These are phyloP conservation scores for Ceratocystis huliohia DNA, from an alignment of 2,329 filamentous ascomycete genomes.

Conservation along the genomic window DNA sequence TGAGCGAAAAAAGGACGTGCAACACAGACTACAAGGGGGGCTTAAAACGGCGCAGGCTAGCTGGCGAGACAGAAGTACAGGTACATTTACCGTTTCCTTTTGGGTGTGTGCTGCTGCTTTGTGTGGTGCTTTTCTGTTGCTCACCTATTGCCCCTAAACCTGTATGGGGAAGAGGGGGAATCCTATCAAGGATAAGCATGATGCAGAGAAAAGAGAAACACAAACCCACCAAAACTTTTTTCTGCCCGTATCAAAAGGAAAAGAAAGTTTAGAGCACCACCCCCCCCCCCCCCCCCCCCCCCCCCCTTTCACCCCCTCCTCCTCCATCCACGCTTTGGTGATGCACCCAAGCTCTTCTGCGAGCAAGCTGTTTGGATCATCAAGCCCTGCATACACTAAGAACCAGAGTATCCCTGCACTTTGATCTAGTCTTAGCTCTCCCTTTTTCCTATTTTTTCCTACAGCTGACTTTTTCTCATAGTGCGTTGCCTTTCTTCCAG, in stretches of 20 bases:
- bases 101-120: no score
- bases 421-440: background rate
- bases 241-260: no score
- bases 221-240: background rate
- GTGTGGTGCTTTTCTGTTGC: no score
- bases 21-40: background rate
- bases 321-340: background rate
- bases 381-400: background rate
- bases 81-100: no score
- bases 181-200: background rate
- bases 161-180: background rate
- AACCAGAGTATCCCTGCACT: background rate
- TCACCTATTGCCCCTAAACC: background rate
- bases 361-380: background rate
- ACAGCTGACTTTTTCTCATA: background rate
- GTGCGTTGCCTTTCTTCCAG: background rate
- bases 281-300: background rate
- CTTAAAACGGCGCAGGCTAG: no score
- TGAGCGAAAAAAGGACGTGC: background rate
- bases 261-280: no score
- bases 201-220: background rate
- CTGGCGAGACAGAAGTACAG: no score
- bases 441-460: background rate
- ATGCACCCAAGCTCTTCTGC: background rate
- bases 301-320: background rate